A percentile compares a stretch with the other conserved stretches of the same genome.
Conservation (phyloP, 1,284 basidiomycete species). For the Ganoderma sinense region DNA sequence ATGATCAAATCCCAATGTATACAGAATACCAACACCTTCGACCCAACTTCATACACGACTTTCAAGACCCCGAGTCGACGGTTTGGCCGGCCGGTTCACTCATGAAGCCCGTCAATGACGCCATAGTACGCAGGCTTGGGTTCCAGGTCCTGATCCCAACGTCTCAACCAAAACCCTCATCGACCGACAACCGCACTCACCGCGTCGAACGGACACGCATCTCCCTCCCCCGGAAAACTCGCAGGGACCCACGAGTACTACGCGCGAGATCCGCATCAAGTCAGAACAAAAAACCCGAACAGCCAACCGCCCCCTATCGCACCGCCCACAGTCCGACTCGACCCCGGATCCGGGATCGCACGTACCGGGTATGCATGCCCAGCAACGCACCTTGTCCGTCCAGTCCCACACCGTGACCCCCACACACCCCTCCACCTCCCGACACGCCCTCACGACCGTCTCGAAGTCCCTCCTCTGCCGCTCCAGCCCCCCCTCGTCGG, state of each 20-base stretch:
- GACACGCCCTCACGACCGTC: conserved; percentile 59
- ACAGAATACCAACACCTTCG: no score
- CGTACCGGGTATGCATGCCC: no score
- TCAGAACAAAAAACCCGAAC: background rate
- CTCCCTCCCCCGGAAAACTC: conserved; percentile 55
- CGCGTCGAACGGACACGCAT: no score
- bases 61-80: no score
- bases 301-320: no score
- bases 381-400: conserved; percentile 49
- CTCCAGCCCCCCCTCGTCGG: conserved; percentile 49
- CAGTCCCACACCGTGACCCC: conserved; percentile 64
- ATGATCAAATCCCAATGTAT: no score
- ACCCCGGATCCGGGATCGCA: no score
- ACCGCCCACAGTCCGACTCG: no score
- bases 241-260: conserved; percentile 60
- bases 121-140: conserved; percentile 37
- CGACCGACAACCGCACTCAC: no score
- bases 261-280: background rate
- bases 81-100: background rate
- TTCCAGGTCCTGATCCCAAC: conserved; percentile 25
- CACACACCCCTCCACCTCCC: conserved; percentile 54
- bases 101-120: no score
- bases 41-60: no score
- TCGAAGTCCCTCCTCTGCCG: conserved; percentile 64
- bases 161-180: no score